phyloP scores from a whole-genome alignment of 768 basidiomycete genomes.

The Russula olivacea region DNA sequence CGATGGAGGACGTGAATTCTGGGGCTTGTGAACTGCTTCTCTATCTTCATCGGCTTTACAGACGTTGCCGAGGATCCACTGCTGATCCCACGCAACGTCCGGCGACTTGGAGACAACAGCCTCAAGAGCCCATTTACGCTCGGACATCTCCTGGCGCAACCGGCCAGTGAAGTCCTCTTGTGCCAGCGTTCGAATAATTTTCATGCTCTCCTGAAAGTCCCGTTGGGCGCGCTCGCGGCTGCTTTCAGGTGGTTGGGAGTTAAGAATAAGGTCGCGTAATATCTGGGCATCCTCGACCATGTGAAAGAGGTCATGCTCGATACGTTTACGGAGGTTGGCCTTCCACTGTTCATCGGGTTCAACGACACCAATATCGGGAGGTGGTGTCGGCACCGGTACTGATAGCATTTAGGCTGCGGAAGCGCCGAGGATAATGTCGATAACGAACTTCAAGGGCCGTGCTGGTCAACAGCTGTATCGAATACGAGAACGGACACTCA shows the following conservation, averaged over 20 bases:
- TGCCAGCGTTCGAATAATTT: conserved; percentile 14
- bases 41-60: too few species aligned
- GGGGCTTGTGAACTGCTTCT: background rate
- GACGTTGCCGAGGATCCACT: conserved; percentile 19
- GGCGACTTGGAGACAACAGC: conserved; percentile 18
- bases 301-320: conserved; percentile 19
- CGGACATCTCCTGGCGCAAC: conserved; percentile 17
- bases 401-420: conserved; percentile 22
- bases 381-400: conserved; percentile 14
- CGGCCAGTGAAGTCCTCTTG: conserved; percentile 23
- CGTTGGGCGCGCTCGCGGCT: conserved; percentile 6
- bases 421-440: conserved; percentile 13
- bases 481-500: background rate
- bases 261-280: conserved; percentile 12
- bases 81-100: conserved; percentile 22
- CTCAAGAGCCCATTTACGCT: conserved; percentile 23
- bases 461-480: background rate
- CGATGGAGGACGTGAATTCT: conserved; percentile 15
- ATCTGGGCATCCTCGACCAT: conserved; percentile 18
- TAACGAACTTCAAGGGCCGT: conserved; percentile 5
- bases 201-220: conserved; percentile 21
- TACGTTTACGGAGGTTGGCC: conserved; percentile 14
- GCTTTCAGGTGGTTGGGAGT: conserved; percentile 3
- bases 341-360: conserved; percentile 26
- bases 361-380: conserved; percentile 7